Evolutionary conservation across 352 stramenopile species (phyloP), one percentile per base, ranked within the genome.

Genomic region (Blastocystis sp.): DNA sequence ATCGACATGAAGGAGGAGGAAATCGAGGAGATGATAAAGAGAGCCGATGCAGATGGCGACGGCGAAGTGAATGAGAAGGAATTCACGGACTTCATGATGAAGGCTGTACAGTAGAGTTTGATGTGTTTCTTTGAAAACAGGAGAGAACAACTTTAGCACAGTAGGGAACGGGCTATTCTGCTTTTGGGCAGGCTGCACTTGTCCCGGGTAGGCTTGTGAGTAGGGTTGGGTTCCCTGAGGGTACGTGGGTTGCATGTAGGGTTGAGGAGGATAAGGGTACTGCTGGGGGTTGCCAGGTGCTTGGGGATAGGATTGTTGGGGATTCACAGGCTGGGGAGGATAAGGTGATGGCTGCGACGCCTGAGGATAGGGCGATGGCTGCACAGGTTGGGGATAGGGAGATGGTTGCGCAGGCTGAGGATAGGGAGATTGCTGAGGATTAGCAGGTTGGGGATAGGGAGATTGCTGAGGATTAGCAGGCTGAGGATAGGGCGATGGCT

Each of bases 1-100:
- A 96, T 99, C 90, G 97, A 93, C 86, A 97, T 99, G 92, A 97
- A 94, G 29, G 94, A 98, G 88, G 95, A 97, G 75, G 96, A 99
- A 91, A 89, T 99, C 86, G 92, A 97, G 65, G 94, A 98, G 89
- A 99, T 98, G 96, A 98, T 99, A 86, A 94, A 98, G 88, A 91
- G 96, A 61, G 95, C 95, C 0, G 93, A 98, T 88, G 87, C 91
- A 0, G 93, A 97, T 88, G 93, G 95, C 75, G 93, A 97, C 88
- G 95, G 95, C 51, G 93, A 97, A 90, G 97, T 98, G 88, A 97
- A 94, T 84, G 90, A 94, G 75, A 94, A 98, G 71, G 95, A 99
- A 87, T 99, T 99, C 88, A 93, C 96, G 73, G 89, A 92, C 63
- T 98, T 98, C 88, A 98, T 98, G 96, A 98, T 95, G 84, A 97